Conservation (phyloP, 495 filamentous ascomycete genomes). For the Penicillium manginii region DNA sequence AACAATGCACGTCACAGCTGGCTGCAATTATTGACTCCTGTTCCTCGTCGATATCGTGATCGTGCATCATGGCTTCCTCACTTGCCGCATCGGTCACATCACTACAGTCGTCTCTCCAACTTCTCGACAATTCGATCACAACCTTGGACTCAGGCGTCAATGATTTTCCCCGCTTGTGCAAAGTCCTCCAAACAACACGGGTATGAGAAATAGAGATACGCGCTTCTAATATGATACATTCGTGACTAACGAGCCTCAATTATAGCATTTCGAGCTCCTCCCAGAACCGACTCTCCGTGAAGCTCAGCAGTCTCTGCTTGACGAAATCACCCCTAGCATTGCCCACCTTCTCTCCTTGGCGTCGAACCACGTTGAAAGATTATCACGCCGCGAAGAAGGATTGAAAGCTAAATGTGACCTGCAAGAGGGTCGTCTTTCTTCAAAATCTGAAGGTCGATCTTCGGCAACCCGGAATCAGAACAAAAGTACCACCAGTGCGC, state of each 20-base stretch:
- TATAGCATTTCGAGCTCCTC: conserved; percentile 79
- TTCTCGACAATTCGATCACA: conserved; percentile 74
- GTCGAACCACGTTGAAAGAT: conserved; percentile 69
- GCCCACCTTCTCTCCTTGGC: conserved; percentile 65
- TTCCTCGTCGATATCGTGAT: not conserved
- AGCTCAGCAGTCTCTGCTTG: conserved; percentile 69
- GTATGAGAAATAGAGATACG: conserved; percentile 44
- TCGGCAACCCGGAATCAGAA: conserved; percentile 25
- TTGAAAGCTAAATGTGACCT: conserved; percentile 73
- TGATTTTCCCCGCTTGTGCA: conserved; percentile 75
- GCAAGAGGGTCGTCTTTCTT: conserved; percentile 66
- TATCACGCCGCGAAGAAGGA: conserved; percentile 69
- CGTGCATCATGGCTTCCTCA: conserved; percentile 46
- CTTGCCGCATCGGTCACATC: conserved; percentile 70
- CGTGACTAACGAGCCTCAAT: conserved; percentile 9
- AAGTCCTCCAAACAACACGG: conserved; percentile 70
- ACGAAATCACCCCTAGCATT: conserved; percentile 77
- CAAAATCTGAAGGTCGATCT: conserved; percentile 37
- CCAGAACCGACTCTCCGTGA: conserved; percentile 67
- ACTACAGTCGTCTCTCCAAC: conserved; percentile 67
- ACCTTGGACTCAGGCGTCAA: conserved; percentile 72
- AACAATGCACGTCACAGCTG: conserved; percentile 28
- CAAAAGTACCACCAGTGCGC: conserved; percentile 27
- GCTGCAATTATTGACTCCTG: not conserved
- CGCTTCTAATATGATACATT: conserved; percentile 1